Evolutionary conservation across 441 rosid genomes (phyloP), one percentile per base, ranked within the genome.

Genomic region (Kokia cookei): DNA sequence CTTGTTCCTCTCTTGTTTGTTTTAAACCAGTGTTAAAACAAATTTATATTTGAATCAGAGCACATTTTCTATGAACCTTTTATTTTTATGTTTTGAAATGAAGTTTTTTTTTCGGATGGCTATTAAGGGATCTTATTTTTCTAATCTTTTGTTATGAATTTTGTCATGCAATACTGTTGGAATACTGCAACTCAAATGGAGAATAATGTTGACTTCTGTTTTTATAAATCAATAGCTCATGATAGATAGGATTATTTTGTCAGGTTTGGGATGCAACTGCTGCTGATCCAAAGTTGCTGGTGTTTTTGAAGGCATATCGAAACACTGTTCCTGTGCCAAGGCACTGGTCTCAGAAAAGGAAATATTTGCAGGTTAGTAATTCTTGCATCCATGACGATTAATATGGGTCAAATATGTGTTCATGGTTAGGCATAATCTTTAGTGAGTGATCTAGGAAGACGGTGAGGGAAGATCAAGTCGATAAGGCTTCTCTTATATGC

Each of bases 191-290:
- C 19, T 65, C 11, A 61, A 12, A 7, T 1, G 48, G 42, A 32
- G 65, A 29, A 15, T 24, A 27, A 3, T 40, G 35, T 11, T 57
- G 24, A 10, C 3, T 14, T 24, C 7, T 47, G 15, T 42, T 40
- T n/a, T 65, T 65, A 37, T 69, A 29, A 27, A 13, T 57, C 32
- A 2, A 29, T 35, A 4, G 22, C 69, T 69, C 4, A 43, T 58
- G 8, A 29, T 27, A 51, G 15, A 59, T 42, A 50, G 74, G 14
- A 61, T 59, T 15, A 63, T 3, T 77, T 71, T 77, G 22, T 69
- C 53, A 96, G 99, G 97, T 96, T 59, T 96, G 99, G 99, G 99
- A 96, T 81, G 98, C 98, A 17, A 96, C 97, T 76, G 79, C 99
- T 27, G 92, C 96, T 47, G 99, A 96, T 76, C 98, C 99, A 6